A percentile compares a stretch with the other conserved stretches of the same genome.
phyloP scores from a whole-genome alignment of 2,329 filamentous ascomycete genomes.

The Aspergillus aculeatus region DNA sequence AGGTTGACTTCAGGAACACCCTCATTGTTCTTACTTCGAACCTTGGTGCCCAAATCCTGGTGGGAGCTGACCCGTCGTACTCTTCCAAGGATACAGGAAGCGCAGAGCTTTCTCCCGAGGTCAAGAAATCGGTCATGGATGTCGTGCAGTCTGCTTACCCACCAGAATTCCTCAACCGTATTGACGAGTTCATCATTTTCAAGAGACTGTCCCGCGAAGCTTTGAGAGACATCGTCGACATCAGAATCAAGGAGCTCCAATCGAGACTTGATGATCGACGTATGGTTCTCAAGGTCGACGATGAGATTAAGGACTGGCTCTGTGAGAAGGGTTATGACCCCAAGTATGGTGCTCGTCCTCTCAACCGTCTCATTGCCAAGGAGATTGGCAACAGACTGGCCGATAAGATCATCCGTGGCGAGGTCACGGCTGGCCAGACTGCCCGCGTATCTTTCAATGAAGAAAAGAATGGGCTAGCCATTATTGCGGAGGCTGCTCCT shows the following conservation, averaged over 20 bases:
- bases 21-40: slow-evolving; percentile 97
- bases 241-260: slow-evolving; percentile 82
- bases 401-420: slow-evolving; percentile 85
- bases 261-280: slow-evolving; percentile 77
- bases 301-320: slow-evolving; percentile 78
- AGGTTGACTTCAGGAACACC: slow-evolving; percentile 94
- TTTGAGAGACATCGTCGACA: slow-evolving; percentile 89
- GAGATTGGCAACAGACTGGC: slow-evolving; percentile 87
- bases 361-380: slow-evolving; percentile 86
- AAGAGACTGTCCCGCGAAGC: slow-evolving; percentile 76
- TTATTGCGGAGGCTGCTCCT: slow-evolving; percentile 34
- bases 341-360: slow-evolving; percentile 81
- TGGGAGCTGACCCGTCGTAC: slow-evolving; percentile 67
- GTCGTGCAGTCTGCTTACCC: slow-evolving; percentile 73
- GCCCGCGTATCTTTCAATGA: slow-evolving; percentile 69
- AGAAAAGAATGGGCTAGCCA: slow-evolving; percentile 58
- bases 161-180: slow-evolving; percentile 93
- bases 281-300: slow-evolving; percentile 70
- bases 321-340: slow-evolving; percentile 88
- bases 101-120: slow-evolving; percentile 69
- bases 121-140: slow-evolving; percentile 82
- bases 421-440: slow-evolving; percentile 71
- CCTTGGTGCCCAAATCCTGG: slow-evolving; percentile 85
- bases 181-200: slow-evolving; percentile 97
- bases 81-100: slow-evolving; percentile 62